These are phyloP conservation scores for Boletellus emodensis DNA, from an alignment of 768 basidiomycete genomes.

Conservation along the genomic window DNA sequence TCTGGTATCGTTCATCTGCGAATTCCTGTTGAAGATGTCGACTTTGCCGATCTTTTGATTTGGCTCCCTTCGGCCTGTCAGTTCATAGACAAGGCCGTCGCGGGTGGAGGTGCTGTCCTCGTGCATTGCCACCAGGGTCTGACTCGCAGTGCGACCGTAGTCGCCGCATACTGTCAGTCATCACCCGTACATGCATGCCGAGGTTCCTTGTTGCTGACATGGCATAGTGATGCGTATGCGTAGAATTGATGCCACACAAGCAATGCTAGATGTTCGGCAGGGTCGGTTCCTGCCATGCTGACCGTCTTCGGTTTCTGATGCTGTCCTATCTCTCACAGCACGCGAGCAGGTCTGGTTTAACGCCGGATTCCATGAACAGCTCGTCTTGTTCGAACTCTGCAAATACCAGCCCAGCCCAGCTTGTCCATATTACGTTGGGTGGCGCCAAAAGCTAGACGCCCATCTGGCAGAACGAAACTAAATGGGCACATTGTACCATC, in stretches of 20 bases:
- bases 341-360: conserved; percentile 78
- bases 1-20: conserved; percentile 69
- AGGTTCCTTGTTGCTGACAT: conserved; percentile 10
- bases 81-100: conserved; percentile 61
- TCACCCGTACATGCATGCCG: neutral
- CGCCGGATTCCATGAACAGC: conserved; percentile 76
- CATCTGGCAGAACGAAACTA: conserved; percentile 36
- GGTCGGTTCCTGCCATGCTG: conserved; percentile 36
- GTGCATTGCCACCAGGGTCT: conserved; percentile 67
- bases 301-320: conserved; percentile 2
- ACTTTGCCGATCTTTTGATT: conserved; percentile 65
- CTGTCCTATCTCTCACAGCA: conserved; percentile 34
- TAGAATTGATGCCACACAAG: conserved; percentile 52
- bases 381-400: conserved; percentile 72
- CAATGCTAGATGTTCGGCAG: conserved; percentile 56
- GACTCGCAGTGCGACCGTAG: conserved; percentile 63
- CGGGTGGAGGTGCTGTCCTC: conserved; percentile 55
- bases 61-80: conserved; percentile 61
- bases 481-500: neutral
- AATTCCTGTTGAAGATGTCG: conserved; percentile 65
- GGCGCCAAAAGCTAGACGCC: conserved; percentile 55
- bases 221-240: conserved; percentile 63
- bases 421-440: conserved; percentile 63
- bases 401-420: conserved; percentile 56
- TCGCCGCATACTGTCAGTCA: conserved; percentile 71